Base-by-base conservation (phyloP, 306 rosid genomes). In the Cicer arietinum region DNA sequence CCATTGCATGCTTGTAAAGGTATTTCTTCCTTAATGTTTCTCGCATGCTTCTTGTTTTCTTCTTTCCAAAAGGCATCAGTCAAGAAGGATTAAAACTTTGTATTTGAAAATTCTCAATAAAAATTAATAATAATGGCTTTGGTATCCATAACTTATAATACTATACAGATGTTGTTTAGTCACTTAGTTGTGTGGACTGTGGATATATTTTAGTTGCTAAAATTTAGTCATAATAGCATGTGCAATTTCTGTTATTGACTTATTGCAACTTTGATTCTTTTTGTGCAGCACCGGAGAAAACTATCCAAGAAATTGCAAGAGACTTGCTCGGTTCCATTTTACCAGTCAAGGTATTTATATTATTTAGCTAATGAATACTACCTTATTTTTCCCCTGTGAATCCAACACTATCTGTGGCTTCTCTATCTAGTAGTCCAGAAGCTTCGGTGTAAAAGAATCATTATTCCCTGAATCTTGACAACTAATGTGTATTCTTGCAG, bases 1-100 rank as follows among this genome's bases (percentile, higher is more conserved):
- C 96, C 98, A 8, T 48, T 83, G 39, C 94, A 87, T 84, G 74
- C 88, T 13, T 94, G 88, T 81, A 75, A 85, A 94, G 98, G 98
- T 93, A 82, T 52, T 16, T 80, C 8, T 13, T 68, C 9, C 50
- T 63, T 8, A 65, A 10, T 58, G 51, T 35, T 9, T 9, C 7
- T 54, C 37, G 11, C 67, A 41, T 59, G 0, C 1, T 13, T 75
- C 11, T 43, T 51, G 14, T 46, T 48, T 18, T 47, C 7, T 2
- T 37, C 40, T 61, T 61, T 1, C 10, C 4, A 2, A 12, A 35
- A 11, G 7, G 18, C 45, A 12, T 60, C 5, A 6, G 6, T 58
- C 14, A 58, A 30, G 5, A 30, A 45, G 25, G 47, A 22, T 45
- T 10, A 58, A 9, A 47, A 56, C 35, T 58, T 67, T 67, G 8